A percentile compares a stretch with the other conserved stretches of the same genome.
Conservation (phyloP, 163 green algal genomes). For the Prototheca cutis region DNA sequence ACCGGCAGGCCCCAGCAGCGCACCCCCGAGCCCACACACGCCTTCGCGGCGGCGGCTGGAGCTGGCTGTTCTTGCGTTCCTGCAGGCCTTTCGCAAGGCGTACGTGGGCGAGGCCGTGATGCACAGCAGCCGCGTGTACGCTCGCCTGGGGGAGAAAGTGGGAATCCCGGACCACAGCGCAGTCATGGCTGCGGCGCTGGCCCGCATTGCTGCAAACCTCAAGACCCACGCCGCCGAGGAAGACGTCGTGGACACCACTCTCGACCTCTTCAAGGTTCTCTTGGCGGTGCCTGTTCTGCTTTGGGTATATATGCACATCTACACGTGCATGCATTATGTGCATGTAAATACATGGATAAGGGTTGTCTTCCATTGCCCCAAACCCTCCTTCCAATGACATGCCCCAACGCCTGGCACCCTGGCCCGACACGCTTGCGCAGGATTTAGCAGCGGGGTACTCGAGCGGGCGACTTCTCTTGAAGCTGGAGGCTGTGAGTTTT, state of each 20-base stretch:
- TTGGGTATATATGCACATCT: too few relatives aligned
- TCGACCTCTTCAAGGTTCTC: slow-evolving; percentile 89
- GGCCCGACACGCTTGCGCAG: too few relatives aligned
- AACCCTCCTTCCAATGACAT: too few relatives aligned
- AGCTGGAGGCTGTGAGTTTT: slow-evolving; percentile 79
- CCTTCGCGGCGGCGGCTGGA: slow-evolving; percentile 81
- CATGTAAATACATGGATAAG: too few relatives aligned
- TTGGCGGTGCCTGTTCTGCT: too few relatives aligned
- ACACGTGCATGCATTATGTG: too few relatives aligned
- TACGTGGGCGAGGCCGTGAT: slow-evolving; percentile 94
- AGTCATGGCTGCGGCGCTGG: slow-evolving; percentile 73
- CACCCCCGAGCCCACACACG: slow-evolving; percentile 23
- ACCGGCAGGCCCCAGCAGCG: background rate
- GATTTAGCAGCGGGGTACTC: slow-evolving; percentile 87
- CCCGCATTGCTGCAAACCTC: slow-evolving; percentile 83
- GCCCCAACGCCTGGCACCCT: too few relatives aligned
- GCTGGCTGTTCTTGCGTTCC: slow-evolving; percentile 81
- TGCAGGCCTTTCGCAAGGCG: slow-evolving; percentile 91
- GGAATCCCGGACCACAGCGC: slow-evolving; percentile 78
- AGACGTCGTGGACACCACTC: slow-evolving; percentile 71
- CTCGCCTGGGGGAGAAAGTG: slow-evolving; percentile 60
- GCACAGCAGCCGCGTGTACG: slow-evolving; percentile 85
- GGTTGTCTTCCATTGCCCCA: too few relatives aligned
- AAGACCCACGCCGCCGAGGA: slow-evolving; percentile 74
- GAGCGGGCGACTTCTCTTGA: slow-evolving; percentile 91